A percentile compares a stretch with the other conserved stretches of the same genome.
Evolutionary conservation across 257 asterid species (phyloP).

Genomic region (Gentiana macrophylla): DNA sequence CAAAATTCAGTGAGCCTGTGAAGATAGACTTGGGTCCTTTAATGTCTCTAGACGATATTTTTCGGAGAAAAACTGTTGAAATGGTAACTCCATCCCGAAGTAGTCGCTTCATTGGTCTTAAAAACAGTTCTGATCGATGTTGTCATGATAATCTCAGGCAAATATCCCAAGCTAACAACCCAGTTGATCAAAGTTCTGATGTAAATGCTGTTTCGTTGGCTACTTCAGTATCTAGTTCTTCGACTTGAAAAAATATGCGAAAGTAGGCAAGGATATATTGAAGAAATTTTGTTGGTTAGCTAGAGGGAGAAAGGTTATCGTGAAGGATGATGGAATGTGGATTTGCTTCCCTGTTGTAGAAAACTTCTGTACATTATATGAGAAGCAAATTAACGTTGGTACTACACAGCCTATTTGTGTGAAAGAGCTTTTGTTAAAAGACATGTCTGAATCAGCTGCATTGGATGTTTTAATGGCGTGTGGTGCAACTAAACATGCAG

Average conservation of each 20-base stretch:
- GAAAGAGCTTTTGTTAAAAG: slow-evolving; percentile 26
- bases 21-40: slow-evolving; percentile 48
- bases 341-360: slow-evolving; percentile 74
- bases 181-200: slow-evolving; percentile 20
- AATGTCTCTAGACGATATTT: slow-evolving; percentile 21
- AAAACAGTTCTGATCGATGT: slow-evolving; percentile 9
- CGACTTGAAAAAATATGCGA: slow-evolving; percentile 58
- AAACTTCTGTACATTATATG: slow-evolving; percentile 35
- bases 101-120: slow-evolving; percentile 12
- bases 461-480: slow-evolving; percentile 43
- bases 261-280: slow-evolving; percentile 67
- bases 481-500: slow-evolving; percentile 56
- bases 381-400: slow-evolving; percentile 18
- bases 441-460: slow-evolving; percentile 42
- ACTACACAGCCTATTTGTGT: slow-evolving; percentile 25
- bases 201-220: slow-evolving; percentile 18
- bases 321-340: slow-evolving; percentile 44
- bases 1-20: slow-evolving; percentile 81
- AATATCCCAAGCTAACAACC: slow-evolving; percentile 23
- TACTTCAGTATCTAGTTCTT: slow-evolving; percentile 41
- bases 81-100: slow-evolving; percentile 12
- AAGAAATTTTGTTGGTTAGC: slow-evolving; percentile 90
- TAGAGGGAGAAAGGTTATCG: slow-evolving; percentile 67
- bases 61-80: slow-evolving; percentile 12
- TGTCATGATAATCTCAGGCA: slow-evolving; percentile 16